Base-by-base conservation (phyloP, 2,329 filamentous ascomycete genomes). In the Dryadomyces quercus-mongolicae region DNA sequence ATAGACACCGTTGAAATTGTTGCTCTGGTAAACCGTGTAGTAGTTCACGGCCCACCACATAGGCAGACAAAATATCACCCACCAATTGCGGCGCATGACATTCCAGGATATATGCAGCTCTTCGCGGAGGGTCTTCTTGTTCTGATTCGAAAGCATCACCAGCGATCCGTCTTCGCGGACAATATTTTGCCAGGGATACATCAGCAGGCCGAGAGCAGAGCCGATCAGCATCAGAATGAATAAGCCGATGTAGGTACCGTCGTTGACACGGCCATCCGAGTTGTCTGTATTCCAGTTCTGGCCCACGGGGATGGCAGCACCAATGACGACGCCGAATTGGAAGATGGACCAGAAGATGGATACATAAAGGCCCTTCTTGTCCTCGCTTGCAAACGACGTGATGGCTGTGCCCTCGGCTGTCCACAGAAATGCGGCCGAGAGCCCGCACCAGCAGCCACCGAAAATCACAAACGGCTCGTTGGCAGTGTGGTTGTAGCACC, bases 391-490 rank as follows among this genome's bases (percentile, higher is more conserved):
- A 42, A 59, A 61, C 3, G 57, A 31, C 53, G 58, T 57, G 54
- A 62, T 57, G 15, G 54, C 57, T 18, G 57, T 46, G 3, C 60
- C 54, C 34, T 61, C 57, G 18, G 60, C 60, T 5, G 57, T 52
- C 60, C 60, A 61, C 3, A 61, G 56, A 5, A 61, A 45, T 2
- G 60, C 56, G 15, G 59, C 60, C 1, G 57, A 48, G 21, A 54
- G 47, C 2, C 50, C 52, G n/a, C 16, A 22, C 40, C 40, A 51
- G 20, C n/a, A 13, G 61, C 86, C 86, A 8, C 85, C 79, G 62
- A 88, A 88, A 60, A 84, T 79, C 63, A 81, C 80, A 68, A 86
- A 89, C 53, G 81, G 82, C 54, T 75, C 69, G 62, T 83, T 84
- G 48, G 71, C 54, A 15, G 74, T 84, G 68, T 86, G 82, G 61